Conservation (phyloP, 2,329 filamentous ascomycete genomes). For the Colletotrichum musicola region DNA sequence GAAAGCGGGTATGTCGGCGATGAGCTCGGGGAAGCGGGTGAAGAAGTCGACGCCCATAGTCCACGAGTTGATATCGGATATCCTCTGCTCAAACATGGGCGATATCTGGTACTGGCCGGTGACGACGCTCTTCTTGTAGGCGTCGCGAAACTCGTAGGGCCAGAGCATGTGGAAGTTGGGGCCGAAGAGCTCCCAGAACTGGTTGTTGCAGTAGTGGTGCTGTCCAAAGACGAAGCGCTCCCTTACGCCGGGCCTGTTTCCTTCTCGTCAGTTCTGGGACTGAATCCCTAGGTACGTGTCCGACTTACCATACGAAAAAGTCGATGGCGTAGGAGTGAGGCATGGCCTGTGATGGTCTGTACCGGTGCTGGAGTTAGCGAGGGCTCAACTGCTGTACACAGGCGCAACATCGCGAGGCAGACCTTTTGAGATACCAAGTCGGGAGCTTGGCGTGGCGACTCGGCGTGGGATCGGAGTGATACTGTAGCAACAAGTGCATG, state of each 20-base stretch:
- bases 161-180: conserved; percentile 43
- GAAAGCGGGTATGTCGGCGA: conserved; percentile 47
- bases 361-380: conserved; percentile 3
- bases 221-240: conserved; percentile 48
- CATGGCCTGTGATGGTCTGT: conserved; percentile 45
- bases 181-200: conserved; percentile 46
- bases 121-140: conserved; percentile 43
- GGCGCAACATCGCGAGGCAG: not conserved
- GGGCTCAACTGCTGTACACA: not conserved
- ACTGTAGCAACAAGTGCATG: conserved; percentile 44
- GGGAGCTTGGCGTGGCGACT: conserved; percentile 42
- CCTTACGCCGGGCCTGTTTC: conserved; percentile 45
- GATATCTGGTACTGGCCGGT: conserved; percentile 45
- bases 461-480: conserved; percentile 44
- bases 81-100: conserved; percentile 42
- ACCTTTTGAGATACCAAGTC: conserved; percentile 46
- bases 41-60: conserved; percentile 47
- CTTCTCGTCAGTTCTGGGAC: not conserved
- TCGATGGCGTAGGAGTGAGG: conserved; percentile 48
- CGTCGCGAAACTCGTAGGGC: conserved; percentile 44
- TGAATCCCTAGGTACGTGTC: not conserved
- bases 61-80: conserved; percentile 47
- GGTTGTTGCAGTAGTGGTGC: conserved; percentile 47
- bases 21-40: conserved; percentile 44
- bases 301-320: conserved; percentile 47